Evolutionary conservation across 208 protist genomes (phyloP).

Genomic region (Leishmania major): DNA sequence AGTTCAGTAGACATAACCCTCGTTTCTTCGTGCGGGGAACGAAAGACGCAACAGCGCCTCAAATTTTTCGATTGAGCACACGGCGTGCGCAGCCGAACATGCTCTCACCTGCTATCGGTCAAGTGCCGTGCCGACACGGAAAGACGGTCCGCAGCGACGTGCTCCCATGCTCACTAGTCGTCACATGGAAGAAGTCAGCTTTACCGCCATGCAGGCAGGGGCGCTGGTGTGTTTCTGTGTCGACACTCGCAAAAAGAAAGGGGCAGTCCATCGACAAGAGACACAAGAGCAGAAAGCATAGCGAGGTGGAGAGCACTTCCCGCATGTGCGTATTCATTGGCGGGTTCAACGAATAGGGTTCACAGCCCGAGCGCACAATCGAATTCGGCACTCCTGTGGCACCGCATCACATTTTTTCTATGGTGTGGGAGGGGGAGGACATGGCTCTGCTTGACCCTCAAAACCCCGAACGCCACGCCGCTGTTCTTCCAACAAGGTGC

Average conservation of each 20-base stretch:
- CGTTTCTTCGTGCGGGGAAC: too few species aligned
- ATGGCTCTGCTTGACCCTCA: conserved; percentile 34
- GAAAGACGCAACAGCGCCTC: too few species aligned
- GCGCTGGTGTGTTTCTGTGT: conserved; percentile 3
- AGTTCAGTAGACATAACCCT: too few species aligned
- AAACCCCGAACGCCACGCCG: conserved; percentile 75
- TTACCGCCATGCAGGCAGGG: background rate
- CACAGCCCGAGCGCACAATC: background rate
- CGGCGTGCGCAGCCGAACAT: too few species aligned
- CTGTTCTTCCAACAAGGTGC: conserved; percentile 90
- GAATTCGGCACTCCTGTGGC: background rate
- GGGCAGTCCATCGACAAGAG: background rate
- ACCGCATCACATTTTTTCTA: background rate
- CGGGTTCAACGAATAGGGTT: background rate
- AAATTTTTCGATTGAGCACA: too few species aligned
- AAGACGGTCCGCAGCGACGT: background rate
- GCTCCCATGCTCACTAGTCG: too few species aligned
- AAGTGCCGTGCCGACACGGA: background rate
- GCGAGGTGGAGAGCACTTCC: background rate
- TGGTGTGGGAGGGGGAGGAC: background rate
- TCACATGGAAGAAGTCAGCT: background rate
- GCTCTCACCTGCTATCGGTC: background rate
- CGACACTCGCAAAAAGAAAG: background rate
- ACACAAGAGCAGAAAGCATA: background rate
- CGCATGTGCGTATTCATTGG: background rate